A percentile compares a stretch with the other conserved stretches of the same genome.
phyloP scores from a whole-genome alignment of 306 rosid species.

The Cucumis hystrix region DNA sequence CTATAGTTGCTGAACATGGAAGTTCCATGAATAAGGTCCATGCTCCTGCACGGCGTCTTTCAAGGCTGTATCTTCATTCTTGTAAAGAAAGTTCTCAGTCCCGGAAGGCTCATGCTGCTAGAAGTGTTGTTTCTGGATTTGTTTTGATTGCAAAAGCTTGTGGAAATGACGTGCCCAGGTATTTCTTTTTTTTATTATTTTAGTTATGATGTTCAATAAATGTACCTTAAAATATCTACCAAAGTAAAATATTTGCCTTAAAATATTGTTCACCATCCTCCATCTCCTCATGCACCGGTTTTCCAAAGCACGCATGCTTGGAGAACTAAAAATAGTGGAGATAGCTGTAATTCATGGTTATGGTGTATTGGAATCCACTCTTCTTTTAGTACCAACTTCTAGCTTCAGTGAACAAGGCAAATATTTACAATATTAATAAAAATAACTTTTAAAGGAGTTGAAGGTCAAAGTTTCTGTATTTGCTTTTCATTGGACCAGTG shows the following conservation, averaged over 20 bases:
- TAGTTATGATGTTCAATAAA: not conserved
- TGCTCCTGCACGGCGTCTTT: slow-evolving; percentile 94
- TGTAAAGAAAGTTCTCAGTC: slow-evolving; percentile 48
- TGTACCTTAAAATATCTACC: too few species aligned
- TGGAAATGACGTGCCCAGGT: slow-evolving; percentile 99
- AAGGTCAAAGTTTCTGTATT: not conserved
- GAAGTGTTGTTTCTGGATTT: slow-evolving; percentile 82
- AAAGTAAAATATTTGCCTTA: not conserved
- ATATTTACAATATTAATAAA: not conserved
- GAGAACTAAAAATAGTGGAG: not conserved
- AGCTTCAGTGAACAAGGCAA: not conserved
- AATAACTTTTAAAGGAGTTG: not conserved
- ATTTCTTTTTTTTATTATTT: not conserved
- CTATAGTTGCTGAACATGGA: slow-evolving; percentile 97
- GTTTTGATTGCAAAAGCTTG: slow-evolving; percentile 93
- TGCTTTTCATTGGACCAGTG: not conserved
- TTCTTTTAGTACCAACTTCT: not conserved
- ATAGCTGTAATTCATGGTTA: not conserved
- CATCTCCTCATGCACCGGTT: not conserved
- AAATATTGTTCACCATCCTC: not conserved
- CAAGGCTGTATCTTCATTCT: slow-evolving; percentile 82
- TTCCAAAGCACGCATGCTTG: not conserved
- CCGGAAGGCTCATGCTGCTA: slow-evolving; percentile 74
- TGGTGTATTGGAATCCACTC: not conserved
- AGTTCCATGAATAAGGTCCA: slow-evolving; percentile 94